Evolutionary conservation across 345 rosid species (phyloP), one percentile per base, ranked within the genome.

Genomic region (Corchorus capsularis): DNA sequence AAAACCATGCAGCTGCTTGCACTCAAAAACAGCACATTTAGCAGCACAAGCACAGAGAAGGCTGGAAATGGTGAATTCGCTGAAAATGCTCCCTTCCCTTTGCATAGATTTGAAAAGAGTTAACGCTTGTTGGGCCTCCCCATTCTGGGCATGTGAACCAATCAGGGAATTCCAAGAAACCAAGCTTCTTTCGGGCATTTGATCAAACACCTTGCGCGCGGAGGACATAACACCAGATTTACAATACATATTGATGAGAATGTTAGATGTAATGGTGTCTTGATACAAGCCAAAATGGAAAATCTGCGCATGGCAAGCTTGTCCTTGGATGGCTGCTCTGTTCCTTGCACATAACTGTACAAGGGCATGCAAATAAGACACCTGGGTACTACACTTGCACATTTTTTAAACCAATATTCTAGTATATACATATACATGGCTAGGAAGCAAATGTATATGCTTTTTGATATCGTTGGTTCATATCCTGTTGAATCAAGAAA

Each of bases 141-240:
- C 88, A 16, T 78, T 80, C 72, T 78, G 79, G 5, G 83, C 70
- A 74, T 85, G 83, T 17, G 86, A 72, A 68, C 86, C 84, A 53
- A 91, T 85, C 82, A 93, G 79, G 17, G 92, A 89, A 77, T 93
- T 93, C 93, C 97, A 91, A 13, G 98, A 93, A 81, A 92, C 93
- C 71, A 86, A 52, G 82, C 87, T 87, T 89, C 89, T 79, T 0
- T 80, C 83, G 50, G 85, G 85, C 93, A 91, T 92, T 83, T 78
- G 62, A 73, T 91, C 97, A 67, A 96, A 96, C 88, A 91, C 84
- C 39, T 82, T 89, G 49, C 93, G 89, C 12, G 93, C 94, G 54
- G 6, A 55, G 0, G 69, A 69, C 14, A 77, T 46, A 37, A 79
- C 80, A 9, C 88, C 92, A 32, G 97, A 86, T 70, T 91, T 93